These are phyloP conservation scores for Solanum corneliomulleri DNA, from an alignment of 257 asterid genomes.

Conservation along the genomic window DNA sequence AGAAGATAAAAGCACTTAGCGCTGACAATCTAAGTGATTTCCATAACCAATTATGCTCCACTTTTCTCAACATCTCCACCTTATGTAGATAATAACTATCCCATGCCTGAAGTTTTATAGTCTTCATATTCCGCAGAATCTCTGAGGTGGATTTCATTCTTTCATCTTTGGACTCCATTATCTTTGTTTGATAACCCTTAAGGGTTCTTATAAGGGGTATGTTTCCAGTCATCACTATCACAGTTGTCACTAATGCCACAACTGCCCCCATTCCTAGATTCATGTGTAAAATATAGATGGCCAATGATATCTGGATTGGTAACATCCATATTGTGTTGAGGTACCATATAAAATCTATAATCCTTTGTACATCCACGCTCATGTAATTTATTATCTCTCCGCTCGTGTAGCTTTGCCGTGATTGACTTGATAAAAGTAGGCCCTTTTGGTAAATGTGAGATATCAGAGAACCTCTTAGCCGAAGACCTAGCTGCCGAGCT, in stretches of 20 bases:
- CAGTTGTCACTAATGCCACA: slow-evolving; percentile 64
- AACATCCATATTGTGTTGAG: slow-evolving; percentile 80
- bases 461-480: slow-evolving; percentile 71
- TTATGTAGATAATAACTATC: slow-evolving; percentile 52
- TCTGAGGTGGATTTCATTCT: slow-evolving; percentile 93
- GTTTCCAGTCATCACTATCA: slow-evolving; percentile 53
- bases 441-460: slow-evolving; percentile 85
- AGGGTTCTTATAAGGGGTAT: slow-evolving; percentile 64
- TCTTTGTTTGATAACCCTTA: slow-evolving; percentile 56
- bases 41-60: slow-evolving; percentile 77
- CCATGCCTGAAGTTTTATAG: slow-evolving; percentile 93
- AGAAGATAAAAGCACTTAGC: slow-evolving; percentile 56
- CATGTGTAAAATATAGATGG: slow-evolving; percentile 55
- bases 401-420: slow-evolving; percentile 69
- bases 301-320: slow-evolving; percentile 73
- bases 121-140: slow-evolving; percentile 70
- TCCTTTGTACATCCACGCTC: slow-evolving; percentile 94
- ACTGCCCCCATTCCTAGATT: slow-evolving; percentile 73
- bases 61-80: slow-evolving; percentile 38
- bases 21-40: slow-evolving; percentile 63
- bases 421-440: slow-evolving; percentile 56
- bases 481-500: slow-evolving; percentile 86
- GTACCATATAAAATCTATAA: slow-evolving; percentile 85
- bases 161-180: slow-evolving; percentile 87
- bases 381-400: slow-evolving; percentile 87